These are phyloP conservation scores for Gymnopus androsaceus DNA, from an alignment of 1,284 basidiomycete genomes.

Conservation along the genomic window DNA sequence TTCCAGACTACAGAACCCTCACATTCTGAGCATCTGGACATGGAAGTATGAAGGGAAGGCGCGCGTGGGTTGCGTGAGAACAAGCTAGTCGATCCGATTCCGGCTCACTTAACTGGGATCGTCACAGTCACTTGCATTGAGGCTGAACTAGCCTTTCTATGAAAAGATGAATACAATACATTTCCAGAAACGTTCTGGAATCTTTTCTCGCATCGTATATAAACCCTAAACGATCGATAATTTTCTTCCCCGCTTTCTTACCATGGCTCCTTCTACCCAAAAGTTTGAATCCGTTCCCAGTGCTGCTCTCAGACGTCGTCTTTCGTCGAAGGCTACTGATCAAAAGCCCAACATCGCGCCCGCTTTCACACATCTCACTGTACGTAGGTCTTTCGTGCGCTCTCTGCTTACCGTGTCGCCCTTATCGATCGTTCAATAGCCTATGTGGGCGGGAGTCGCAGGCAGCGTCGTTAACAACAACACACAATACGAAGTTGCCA, in stretches of 20 bases:
- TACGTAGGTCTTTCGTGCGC: constrained; percentile 37
- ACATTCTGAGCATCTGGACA: constrained; percentile 51
- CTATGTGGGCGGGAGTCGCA: constrained; percentile 83
- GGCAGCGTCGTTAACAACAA: constrained; percentile 58
- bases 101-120: neutral
- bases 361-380: constrained; percentile 65
- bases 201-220: neutral
- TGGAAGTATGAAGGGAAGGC: constrained; percentile 19
- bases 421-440: constrained; percentile 47
- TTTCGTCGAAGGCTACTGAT: constrained; percentile 57
- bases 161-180: neutral
- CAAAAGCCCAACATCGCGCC: constrained; percentile 51
- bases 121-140: too few species aligned
- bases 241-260: constrained; percentile 23
- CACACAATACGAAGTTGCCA: constrained; percentile 64
- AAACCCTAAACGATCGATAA: constrained; percentile 8
- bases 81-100: too few species aligned
- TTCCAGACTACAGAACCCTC: constrained; percentile 53
- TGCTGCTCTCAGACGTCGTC: constrained; percentile 60
- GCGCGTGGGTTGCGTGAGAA: too few species aligned
- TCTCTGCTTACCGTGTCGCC: constrained; percentile 22
- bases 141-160: too few species aligned
- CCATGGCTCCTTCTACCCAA: constrained; percentile 44
- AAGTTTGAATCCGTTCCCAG: constrained; percentile 66
- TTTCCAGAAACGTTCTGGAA: neutral